phyloP scores from a whole-genome alignment of 495 filamentous ascomycete species.

The Jackrogersella minutella region DNA sequence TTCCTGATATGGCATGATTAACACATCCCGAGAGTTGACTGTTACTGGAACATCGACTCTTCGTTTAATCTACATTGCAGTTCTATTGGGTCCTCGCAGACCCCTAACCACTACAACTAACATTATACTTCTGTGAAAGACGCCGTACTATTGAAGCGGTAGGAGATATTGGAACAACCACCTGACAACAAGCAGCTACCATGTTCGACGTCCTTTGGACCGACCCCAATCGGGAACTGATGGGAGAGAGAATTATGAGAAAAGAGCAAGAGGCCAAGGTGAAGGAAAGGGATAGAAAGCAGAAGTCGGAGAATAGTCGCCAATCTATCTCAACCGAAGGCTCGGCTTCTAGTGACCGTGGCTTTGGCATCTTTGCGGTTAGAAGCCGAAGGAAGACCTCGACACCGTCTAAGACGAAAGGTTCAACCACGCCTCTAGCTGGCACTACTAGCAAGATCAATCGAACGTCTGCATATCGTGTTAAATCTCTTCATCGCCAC shows the following conservation, averaged over 20 bases:
- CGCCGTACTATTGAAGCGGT: background rate
- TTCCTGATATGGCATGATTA: conserved; percentile 21
- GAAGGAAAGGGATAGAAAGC: conserved; percentile 45
- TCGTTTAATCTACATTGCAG: conserved; percentile 7
- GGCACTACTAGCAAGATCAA: conserved; percentile 3
- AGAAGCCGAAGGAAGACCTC: conserved; percentile 39
- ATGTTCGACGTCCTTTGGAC: conserved; percentile 65
- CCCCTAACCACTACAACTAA: background rate
- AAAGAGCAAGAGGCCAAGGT: conserved; percentile 48
- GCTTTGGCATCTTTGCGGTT: conserved; percentile 45
- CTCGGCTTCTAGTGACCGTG: conserved; percentile 46
- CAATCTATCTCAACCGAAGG: conserved; percentile 48
- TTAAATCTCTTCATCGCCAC: conserved; percentile 31
- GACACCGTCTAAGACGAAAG: conserved; percentile 28
- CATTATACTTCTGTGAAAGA: background rate
- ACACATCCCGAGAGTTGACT: conserved; percentile 12
- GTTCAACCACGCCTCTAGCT: background rate
- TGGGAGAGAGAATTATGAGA: conserved; percentile 54
- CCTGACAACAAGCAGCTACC: background rate
- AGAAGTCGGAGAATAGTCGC: conserved; percentile 38
- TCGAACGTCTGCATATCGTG: conserved; percentile 33
- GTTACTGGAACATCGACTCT: background rate
- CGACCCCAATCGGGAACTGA: conserved; percentile 54
- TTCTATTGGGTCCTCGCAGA: background rate
- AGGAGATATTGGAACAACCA: background rate